Percentiles rank a stretch among this genome's conserved stretches.
These are phyloP conservation scores for Hyphodiscus sp. DNA, from an alignment of 2,329 filamentous ascomycete species.

Conservation along the genomic window DNA sequence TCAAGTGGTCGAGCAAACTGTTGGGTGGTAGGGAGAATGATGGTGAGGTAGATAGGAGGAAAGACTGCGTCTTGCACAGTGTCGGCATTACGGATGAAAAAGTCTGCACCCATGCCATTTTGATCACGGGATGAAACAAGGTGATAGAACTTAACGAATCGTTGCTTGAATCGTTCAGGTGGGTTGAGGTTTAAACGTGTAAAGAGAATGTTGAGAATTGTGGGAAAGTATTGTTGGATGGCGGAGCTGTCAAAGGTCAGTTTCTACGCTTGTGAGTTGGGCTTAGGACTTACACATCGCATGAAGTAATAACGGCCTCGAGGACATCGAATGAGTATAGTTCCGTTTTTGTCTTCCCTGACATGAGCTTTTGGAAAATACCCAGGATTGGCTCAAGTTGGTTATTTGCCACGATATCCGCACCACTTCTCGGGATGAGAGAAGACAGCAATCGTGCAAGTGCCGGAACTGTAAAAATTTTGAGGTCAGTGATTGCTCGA, in stretches of 20 bases:
- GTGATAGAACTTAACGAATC: slow-evolving; percentile 93
- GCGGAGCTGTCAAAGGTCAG: slow-evolving; percentile 41
- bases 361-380: slow-evolving; percentile 88
- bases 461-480: slow-evolving; percentile 56
- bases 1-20: slow-evolving; percentile 83
- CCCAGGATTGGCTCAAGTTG: slow-evolving; percentile 86
- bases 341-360: slow-evolving; percentile 57
- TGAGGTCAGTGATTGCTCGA: background rate
- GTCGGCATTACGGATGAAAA: slow-evolving; percentile 82
- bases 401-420: slow-evolving; percentile 67
- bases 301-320: slow-evolving; percentile 68
- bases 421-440: slow-evolving; percentile 71
- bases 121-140: slow-evolving; percentile 68
- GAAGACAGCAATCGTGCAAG: slow-evolving; percentile 78
- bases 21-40: slow-evolving; percentile 84
- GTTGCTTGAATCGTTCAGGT: slow-evolving; percentile 74
- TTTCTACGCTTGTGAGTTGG: background rate
- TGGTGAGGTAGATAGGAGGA: slow-evolving; percentile 73
- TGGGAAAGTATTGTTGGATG: slow-evolving; percentile 47
- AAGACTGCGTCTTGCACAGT: slow-evolving; percentile 75
- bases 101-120: slow-evolving; percentile 82
- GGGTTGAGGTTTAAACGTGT: slow-evolving; percentile 55
- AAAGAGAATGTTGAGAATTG: slow-evolving; percentile 77
- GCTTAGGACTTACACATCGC: slow-evolving; percentile 56
- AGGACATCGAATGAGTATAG: slow-evolving; percentile 83